Conservation (phyloP, 495 filamentous ascomycete genomes). For the Massariosphaeria phaeospora region DNA sequence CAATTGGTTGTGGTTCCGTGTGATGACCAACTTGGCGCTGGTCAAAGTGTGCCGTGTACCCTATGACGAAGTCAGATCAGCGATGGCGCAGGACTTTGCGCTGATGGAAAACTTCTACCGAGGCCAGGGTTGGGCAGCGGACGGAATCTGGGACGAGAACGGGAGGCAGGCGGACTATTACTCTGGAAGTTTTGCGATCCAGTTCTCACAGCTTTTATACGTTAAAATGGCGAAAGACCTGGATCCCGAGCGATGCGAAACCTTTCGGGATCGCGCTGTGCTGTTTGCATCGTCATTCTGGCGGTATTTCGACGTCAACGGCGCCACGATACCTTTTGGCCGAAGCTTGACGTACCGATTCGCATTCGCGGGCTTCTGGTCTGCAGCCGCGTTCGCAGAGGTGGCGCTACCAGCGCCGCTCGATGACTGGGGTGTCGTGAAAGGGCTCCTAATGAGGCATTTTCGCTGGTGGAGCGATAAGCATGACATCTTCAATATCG, state of each 20-base stretch:
- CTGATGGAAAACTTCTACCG: slow-evolving; percentile 17
- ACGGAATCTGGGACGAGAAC: slow-evolving; percentile 16
- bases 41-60: slow-evolving; percentile 16
- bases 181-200: slow-evolving; percentile 22
- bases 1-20: slow-evolving; percentile 23
- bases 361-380: slow-evolving; percentile 18
- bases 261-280: background rate
- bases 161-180: slow-evolving; percentile 24
- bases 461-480: slow-evolving; percentile 19
- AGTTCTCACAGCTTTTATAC: slow-evolving; percentile 20
- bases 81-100: slow-evolving; percentile 12
- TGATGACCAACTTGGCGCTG: slow-evolving; percentile 22
- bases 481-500: slow-evolving; percentile 19
- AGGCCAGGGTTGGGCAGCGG: slow-evolving; percentile 14
- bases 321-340: slow-evolving; percentile 18
- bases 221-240: slow-evolving; percentile 11
- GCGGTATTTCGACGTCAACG: slow-evolving; percentile 16
- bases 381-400: slow-evolving; percentile 9
- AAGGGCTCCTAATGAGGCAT: slow-evolving; percentile 17
- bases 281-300: slow-evolving; percentile 7
- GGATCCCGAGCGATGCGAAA: slow-evolving; percentile 10
- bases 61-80: slow-evolving; percentile 3
- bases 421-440: slow-evolving; percentile 7
- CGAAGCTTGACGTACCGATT: slow-evolving; percentile 21
- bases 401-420: slow-evolving; percentile 1